Conservation (phyloP, 1,284 basidiomycete species). For the Ceratobasidium sp. region DNA sequence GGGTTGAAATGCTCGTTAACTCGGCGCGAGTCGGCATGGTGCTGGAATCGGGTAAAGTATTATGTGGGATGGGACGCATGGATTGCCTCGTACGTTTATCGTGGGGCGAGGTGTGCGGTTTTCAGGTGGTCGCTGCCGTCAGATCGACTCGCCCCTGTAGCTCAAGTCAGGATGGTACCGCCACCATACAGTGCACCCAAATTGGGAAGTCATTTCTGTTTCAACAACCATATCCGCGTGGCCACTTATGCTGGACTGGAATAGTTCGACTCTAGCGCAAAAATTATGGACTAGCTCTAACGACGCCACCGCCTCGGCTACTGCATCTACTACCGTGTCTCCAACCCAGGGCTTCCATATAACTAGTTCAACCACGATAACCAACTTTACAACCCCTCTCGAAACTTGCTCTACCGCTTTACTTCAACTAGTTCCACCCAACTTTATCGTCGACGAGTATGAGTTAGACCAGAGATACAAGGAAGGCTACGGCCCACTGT, state of each 20-base stretch:
- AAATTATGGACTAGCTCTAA: slow-evolving; percentile 2
- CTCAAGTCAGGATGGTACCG: not conserved
- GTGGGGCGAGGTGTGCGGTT: slow-evolving; percentile 4
- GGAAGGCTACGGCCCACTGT: slow-evolving; percentile 38
- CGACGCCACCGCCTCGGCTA: not conserved
- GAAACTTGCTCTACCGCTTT: slow-evolving; percentile 31
- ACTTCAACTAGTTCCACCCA: slow-evolving; percentile 45
- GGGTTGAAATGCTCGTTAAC: slow-evolving; percentile 14
- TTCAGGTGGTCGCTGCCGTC: not conserved
- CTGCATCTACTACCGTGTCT: slow-evolving; percentile 13
- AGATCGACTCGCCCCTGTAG: not conserved
- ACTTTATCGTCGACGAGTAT: slow-evolving; percentile 48
- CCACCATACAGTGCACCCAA: not conserved
- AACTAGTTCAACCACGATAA: slow-evolving; percentile 26
- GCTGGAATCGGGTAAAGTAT: not conserved
- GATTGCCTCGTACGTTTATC: not conserved
- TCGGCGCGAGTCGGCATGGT: not conserved
- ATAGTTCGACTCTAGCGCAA: slow-evolving; percentile 8
- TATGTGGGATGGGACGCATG: not conserved
- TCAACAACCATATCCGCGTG: not conserved
- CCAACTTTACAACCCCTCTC: slow-evolving; percentile 9
- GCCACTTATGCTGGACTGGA: slow-evolving; percentile 24
- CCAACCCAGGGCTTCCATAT: slow-evolving; percentile 44
- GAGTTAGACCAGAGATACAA: slow-evolving; percentile 45
- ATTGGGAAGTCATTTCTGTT: not conserved